Base-by-base conservation (phyloP, 2,329 filamentous ascomycete genomes). In the Decorospora gaudefroyi region DNA sequence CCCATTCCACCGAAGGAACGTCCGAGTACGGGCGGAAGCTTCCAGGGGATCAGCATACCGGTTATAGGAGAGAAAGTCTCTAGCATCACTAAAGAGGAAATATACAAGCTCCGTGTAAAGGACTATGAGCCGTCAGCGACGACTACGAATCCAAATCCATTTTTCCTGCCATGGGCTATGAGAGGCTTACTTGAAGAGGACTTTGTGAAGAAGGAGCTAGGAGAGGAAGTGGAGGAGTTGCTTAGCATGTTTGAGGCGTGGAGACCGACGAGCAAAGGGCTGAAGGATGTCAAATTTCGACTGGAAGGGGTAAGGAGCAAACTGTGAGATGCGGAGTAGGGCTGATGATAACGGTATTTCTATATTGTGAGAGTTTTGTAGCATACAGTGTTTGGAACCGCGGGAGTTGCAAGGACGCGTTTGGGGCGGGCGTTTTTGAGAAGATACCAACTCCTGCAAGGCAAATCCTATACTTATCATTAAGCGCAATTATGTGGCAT, bases 281-380 rank as follows among this genome's bases (percentile, higher is more conserved):
- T 99, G 45, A 96, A 93, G 73, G 93, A 99, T 71, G 91, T 99
- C 32, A 95, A 95, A 71, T 97, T 95, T 71, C 80, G 93, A 50
- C 76, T 99, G 13, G 93, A 97, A 73, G 92, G 87, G 2, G 88
- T 99, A 30, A 81, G 89, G 62, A 96, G 90, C 33, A 95, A 90
- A 72, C 74, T 96, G 8, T 84, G 39, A 53, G 7, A 19, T 30
- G n/a, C 11, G 10, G n/a, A 15, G n/a, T 16, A 28, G 17, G 19
- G 38, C 28, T 12, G 27, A 45, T 29, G 27, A n/a, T 31, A 23
- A 26, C 7, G 13, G 33, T 25, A 22, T 23, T 16, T 29, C 27
- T 12, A 15, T 29, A 13, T 13, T 32, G 28, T 11, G 22, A 16
- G 27, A 26, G 29, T 45, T 31, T 33, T 33, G 11, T 35, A n/a